Evolutionary conservation across 169 alveolate species (phyloP), one percentile per base, ranked within the genome.

Genomic region (Cytauxzoon felis): DNA sequence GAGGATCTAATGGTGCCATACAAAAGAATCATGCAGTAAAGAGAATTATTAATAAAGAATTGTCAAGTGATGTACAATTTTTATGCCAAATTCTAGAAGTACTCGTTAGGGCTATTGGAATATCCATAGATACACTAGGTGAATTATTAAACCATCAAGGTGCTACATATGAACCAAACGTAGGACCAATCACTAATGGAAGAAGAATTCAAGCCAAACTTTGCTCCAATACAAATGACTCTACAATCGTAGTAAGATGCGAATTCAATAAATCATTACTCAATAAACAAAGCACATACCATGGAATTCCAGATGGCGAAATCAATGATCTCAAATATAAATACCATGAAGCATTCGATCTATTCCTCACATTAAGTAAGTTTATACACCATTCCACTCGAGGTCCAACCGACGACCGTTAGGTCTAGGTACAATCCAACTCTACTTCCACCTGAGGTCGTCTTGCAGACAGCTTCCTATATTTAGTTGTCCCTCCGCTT

Each of bases 81-180:
- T 54, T 76, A 24, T 76, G 86, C 27, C 60, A 66, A 50, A 32
- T 76, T 53, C 27, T 76, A 41, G 86, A 76, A 19, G 72, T 65
- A 11, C 47, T 66, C 1, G 54, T 76, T 13, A 26, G 52, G 0
- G 57, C 86, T 1, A 66, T 76, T 18, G 61, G 61, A 18, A 40
- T 53, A n/a, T 36, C 86, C 1, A 76, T 76, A 19, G 73, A 76
- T 43, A 41, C 70, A 29, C 65, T 65, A 80, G 86, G 86, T 9
- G 72, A 65, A 29, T 38, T 65, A 29, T 75, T 76, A 23, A 66
- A 59, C 56, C 64, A 64, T 21, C 52, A 76, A n/a, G 86, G 86
- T 21, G 73, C 58, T 52, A 63, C 65, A 3, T 65, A 57, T 65
- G 86, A 76, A 43, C 79, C 60, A 24, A 43, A 43, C 34, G 63